phyloP scores from a whole-genome alignment of 345 rosid species.

The Eucalyptus camaldulensis region DNA sequence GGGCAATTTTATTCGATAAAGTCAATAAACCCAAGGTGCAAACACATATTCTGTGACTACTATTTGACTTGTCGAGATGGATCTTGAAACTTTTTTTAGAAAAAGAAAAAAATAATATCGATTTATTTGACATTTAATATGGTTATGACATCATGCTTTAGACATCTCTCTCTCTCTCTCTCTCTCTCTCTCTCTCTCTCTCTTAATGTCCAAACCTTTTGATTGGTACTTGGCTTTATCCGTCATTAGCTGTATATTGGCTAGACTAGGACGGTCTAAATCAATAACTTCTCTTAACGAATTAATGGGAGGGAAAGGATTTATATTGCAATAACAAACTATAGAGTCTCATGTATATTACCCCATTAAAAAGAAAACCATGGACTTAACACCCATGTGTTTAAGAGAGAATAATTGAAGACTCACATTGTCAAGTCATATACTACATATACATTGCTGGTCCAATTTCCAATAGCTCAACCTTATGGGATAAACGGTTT shows the following conservation, averaged over 20 bases:
- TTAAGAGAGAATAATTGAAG: background rate
- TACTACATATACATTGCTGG: background rate
- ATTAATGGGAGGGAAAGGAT: background rate
- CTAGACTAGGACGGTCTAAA: background rate
- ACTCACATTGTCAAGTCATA: background rate
- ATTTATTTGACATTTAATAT: background rate
- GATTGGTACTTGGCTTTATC: background rate
- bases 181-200: too few relatives aligned
- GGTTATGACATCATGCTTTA: background rate
- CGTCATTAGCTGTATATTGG: background rate
- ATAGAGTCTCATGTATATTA: background rate
- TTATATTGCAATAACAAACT: background rate
- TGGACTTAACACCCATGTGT: background rate
- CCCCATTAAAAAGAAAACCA: background rate
- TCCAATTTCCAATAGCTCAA: background rate
- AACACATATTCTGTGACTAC: background rate
- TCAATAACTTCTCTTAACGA: background rate
- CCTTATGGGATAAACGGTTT: background rate
- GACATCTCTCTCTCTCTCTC: background rate
- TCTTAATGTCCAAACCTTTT: background rate
- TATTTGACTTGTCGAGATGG: background rate
- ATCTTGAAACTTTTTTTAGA: background rate
- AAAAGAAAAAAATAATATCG: background rate
- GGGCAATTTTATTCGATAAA: slow-evolving; percentile 1
- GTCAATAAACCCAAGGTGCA: slow-evolving; percentile 2